Evolutionary conservation across 306 rosid species (phyloP).

Genomic region (Fragaria vesca): DNA sequence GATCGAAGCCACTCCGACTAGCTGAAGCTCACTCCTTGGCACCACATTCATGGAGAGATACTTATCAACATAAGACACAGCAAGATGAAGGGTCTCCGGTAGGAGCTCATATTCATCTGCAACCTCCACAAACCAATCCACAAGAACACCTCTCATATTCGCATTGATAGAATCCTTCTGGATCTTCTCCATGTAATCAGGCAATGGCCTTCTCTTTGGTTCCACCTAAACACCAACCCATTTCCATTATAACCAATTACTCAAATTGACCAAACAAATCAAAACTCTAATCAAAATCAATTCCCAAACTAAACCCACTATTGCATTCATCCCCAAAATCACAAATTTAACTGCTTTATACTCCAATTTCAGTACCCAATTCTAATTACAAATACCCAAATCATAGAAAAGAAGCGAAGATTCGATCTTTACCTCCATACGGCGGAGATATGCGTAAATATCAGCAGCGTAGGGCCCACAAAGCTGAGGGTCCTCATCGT

Average conservation of each 20-base stretch:
- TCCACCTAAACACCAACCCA: constrained; percentile 44
- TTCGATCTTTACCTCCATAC: constrained; percentile 52
- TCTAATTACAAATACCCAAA: not conserved
- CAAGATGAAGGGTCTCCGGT: constrained; percentile 70
- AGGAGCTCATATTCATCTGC: constrained; percentile 77
- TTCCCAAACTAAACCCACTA: not conserved
- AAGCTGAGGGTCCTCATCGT: constrained; percentile 53
- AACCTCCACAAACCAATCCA: constrained; percentile 95
- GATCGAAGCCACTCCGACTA: constrained; percentile 76
- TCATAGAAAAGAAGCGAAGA: not conserved
- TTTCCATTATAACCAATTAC: not conserved
- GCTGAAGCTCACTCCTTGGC: constrained; percentile 55
- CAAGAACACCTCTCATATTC: constrained; percentile 72
- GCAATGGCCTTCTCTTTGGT: constrained; percentile 55
- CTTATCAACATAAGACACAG: constrained; percentile 61
- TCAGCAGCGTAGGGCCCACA: constrained; percentile 62
- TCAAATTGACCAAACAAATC: not conserved
- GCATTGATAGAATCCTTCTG: constrained; percentile 61
- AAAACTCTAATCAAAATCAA: not conserved
- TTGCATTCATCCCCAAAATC: not conserved
- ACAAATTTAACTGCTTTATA: not conserved
- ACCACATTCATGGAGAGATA: constrained; percentile 50
- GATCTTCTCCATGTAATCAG: constrained; percentile 61
- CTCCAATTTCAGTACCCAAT: not conserved
- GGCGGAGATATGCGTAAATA: constrained; percentile 63